These are phyloP conservation scores for Hypoxylon sp. DNA, from an alignment of 2,329 filamentous ascomycete genomes.

Conservation along the genomic window DNA sequence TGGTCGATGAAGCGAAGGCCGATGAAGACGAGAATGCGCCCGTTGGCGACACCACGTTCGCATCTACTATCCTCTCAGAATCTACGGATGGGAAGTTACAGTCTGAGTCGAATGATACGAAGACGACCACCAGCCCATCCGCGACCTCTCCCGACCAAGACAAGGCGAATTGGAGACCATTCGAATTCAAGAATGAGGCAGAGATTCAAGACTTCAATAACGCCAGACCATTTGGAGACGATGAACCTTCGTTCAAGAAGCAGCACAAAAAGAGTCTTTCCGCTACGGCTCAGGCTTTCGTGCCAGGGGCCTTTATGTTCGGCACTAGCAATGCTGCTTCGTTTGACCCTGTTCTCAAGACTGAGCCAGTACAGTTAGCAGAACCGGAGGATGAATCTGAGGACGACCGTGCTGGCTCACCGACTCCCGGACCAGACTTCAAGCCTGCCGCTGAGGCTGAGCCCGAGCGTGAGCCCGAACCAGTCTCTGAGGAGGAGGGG, in stretches of 20 bases:
- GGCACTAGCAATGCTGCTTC: conserved; percentile 53
- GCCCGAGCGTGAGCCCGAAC: conserved; percentile 44
- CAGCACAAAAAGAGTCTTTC: conserved; percentile 74
- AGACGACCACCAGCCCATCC: conserved; percentile 68
- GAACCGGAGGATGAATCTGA: conserved; percentile 48
- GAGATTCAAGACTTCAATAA: conserved; percentile 68
- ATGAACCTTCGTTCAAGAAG: conserved; percentile 57
- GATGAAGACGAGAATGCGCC: conserved; percentile 61
- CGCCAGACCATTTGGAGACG: conserved; percentile 65
- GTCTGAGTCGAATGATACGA: conserved; percentile 55
- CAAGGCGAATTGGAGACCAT: conserved; percentile 70
- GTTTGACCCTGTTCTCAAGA: conserved; percentile 51
- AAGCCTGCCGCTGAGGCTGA: conserved; percentile 33
- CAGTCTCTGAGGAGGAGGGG: conserved; percentile 24
- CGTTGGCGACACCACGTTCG: conserved; percentile 66
- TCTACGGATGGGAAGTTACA: conserved; percentile 63
- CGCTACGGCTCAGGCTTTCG: conserved; percentile 79
- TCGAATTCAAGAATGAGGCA: conserved; percentile 68
- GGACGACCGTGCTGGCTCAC: conserved; percentile 54
- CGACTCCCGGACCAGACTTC: conserved; percentile 54
- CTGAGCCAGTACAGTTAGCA: conserved; percentile 46
- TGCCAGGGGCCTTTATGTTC: conserved; percentile 58
- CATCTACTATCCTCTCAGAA: conserved; percentile 68
- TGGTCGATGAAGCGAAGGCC: conserved; percentile 50
- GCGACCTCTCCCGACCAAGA: conserved; percentile 67